Conservation (phyloP, 306 rosid genomes). For the Fragaria ananassa region DNA sequence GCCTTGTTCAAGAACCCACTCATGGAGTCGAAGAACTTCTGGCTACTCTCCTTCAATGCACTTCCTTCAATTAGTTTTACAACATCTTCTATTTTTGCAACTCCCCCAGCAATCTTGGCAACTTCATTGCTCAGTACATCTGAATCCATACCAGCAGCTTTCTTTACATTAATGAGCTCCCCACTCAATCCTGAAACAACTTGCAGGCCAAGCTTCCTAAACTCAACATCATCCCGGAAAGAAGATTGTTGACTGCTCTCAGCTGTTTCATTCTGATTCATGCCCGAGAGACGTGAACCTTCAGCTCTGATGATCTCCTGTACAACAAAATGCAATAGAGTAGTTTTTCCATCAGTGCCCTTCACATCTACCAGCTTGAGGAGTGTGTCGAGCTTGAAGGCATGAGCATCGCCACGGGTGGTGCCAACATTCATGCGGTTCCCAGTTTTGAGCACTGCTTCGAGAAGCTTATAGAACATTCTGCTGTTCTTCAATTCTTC, state of each 20-base stretch:
- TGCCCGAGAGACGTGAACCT: conserved; percentile 57
- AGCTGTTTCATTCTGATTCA: conserved; percentile 23
- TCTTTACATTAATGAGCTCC: conserved; percentile 79
- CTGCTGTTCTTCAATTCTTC: conserved; percentile 65
- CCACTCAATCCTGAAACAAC: conserved; percentile 83
- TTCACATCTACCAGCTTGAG: conserved; percentile 80
- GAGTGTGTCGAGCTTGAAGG: conserved; percentile 89
- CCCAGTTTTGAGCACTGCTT: conserved; percentile 89
- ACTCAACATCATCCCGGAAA: conserved; percentile 61
- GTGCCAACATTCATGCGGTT: conserved; percentile 95
- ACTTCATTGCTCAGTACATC: conserved; percentile 62
- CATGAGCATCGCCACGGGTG: conserved; percentile 87
- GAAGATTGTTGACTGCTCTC: conserved; percentile 42
- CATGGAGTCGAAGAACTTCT: conserved; percentile 60
- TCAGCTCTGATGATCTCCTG: conserved; percentile 84
- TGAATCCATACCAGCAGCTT: conserved; percentile 85
- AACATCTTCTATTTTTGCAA: conserved; percentile 51
- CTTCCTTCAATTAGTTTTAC: conserved; percentile 51
- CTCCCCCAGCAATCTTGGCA: conserved; percentile 65
- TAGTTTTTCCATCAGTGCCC: conserved; percentile 81
- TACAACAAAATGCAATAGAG: conserved; percentile 82
- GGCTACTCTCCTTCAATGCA: conserved; percentile 46
- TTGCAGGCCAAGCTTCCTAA: conserved; percentile 76
- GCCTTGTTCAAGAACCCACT: conserved; percentile 59
- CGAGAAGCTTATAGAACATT: conserved; percentile 85